Percentiles rank a stretch among this genome's conserved stretches.
phyloP scores from a whole-genome alignment of 768 basidiomycete species.

The Lepiota venenata region DNA sequence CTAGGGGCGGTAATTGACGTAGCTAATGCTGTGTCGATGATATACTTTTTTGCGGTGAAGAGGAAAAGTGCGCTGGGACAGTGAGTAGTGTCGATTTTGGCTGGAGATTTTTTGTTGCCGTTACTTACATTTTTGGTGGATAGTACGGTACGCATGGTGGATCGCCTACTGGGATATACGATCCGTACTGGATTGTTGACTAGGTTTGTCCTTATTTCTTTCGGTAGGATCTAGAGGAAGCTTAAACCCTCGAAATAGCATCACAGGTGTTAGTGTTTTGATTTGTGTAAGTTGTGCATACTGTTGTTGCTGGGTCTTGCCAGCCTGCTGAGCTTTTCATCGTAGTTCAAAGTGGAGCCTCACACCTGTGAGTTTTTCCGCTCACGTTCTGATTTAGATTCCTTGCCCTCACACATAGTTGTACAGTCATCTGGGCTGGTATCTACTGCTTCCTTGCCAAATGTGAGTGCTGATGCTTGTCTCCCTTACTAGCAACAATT shows the following conservation, averaged over 20 bases:
- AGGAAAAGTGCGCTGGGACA: conserved; percentile 16
- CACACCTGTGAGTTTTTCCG: conserved; percentile 16
- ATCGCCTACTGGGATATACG: conserved; percentile 25
- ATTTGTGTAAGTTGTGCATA: conserved; percentile 17
- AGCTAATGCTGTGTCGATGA: conserved; percentile 26
- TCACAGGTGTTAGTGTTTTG: conserved; percentile 16
- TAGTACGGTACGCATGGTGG: conserved; percentile 23
- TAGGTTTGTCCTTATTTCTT: too few species aligned
- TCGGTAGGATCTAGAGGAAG: too few species aligned
- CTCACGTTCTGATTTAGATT: background rate
- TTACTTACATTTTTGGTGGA: background rate
- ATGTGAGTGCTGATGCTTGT: conserved; percentile 14
- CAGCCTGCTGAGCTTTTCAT: background rate
- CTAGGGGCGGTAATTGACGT: conserved; percentile 27
- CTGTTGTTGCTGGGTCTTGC: background rate
- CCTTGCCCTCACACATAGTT: background rate
- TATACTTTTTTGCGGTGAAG: conserved; percentile 25
- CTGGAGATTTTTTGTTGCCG: background rate
- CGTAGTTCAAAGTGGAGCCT: conserved; percentile 20
- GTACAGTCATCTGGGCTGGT: conserved; percentile 27
- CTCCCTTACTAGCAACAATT: background rate
- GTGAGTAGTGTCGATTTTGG: conserved; percentile 7
- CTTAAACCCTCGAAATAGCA: conserved; percentile 9
- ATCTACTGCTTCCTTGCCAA: conserved; percentile 29
- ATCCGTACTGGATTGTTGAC: conserved; percentile 27